These are phyloP conservation scores for Nigrograna mackinnonii DNA, from an alignment of 2,329 filamentous ascomycete genomes.

Conservation along the genomic window DNA sequence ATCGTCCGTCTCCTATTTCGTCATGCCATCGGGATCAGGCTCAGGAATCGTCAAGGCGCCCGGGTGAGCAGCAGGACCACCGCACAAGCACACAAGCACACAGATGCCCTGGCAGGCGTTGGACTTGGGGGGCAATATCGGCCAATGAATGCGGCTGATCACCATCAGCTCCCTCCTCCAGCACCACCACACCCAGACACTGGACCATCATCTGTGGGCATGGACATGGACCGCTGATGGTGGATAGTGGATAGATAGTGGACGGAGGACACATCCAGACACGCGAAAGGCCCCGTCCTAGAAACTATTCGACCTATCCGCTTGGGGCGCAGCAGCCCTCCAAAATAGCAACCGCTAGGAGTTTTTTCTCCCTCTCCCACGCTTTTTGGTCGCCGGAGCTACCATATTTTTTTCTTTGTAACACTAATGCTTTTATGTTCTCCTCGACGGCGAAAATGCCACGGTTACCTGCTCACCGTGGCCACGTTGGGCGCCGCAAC, in stretches of 20 bases:
- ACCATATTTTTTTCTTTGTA: conserved; percentile 10
- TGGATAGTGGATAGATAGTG: no score
- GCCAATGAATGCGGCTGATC: no score
- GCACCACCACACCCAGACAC: conserved; percentile 16
- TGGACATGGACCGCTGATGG: no score
- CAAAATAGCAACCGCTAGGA: conserved; percentile 37
- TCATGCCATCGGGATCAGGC: conserved; percentile 21
- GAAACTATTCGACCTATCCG: no score
- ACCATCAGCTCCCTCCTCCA: conserved; percentile 31
- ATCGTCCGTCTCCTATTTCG: conserved; percentile 27
- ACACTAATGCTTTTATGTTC: no score
- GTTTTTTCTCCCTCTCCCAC: conserved; percentile 5
- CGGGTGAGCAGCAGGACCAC: background rate
- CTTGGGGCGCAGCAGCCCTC: conserved; percentile 33
- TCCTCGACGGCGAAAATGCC: background rate
- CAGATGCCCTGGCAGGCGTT: conserved; percentile 17
- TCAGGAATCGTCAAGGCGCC: background rate
- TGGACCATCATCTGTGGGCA: no score
- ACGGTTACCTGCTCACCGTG: background rate
- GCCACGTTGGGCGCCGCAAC: conserved; percentile 4
- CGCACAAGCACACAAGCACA: background rate
- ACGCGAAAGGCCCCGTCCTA: no score
- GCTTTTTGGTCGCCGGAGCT: conserved; percentile 5
- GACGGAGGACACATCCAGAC: no score
- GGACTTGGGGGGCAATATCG: no score